Base-by-base conservation (phyloP, 148 eudicot genomes). In the Hydrangea macrophylla region DNA sequence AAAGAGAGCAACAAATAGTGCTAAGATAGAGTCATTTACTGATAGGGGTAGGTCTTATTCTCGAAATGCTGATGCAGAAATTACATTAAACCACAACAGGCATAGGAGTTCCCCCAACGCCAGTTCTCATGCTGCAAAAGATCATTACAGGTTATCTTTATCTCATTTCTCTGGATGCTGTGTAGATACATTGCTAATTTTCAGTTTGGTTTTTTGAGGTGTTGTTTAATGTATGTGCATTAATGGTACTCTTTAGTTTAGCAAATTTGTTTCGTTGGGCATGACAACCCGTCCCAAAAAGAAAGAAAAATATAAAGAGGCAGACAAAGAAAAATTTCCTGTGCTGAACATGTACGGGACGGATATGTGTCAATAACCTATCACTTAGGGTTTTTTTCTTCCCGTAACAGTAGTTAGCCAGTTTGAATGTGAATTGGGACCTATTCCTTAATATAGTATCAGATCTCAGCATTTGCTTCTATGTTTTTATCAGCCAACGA, bases 11-110 rank as follows among this genome's bases (percentile, higher is more conserved):
- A 11, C 28, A 53, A 75, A 65, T 72, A 65, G 65, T 69, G 71
- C 58, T 51, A 76, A 82, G 62, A 72, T 42, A 33, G 91, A 87
- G 55, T 64, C 64, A 9, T 80, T 71, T 39, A 79, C 71, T 75
- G 89, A 87, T 73, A 80, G 84, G 69, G 94, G 87, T 42, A 81
- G 92, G 67, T 79, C 96, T 62, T 68, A 76, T 13, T 78, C 89
- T 23, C 86, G 79, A 23, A 85, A 78, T 78, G 58, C 78, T 22
- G 85, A 76, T 70, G 42, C 68, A 27, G 94, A 86, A 65, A 62
- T 72, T 62, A 60, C 76, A 42, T 66, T 76, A 32, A 78, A 76
- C 74, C 84, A 82, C 58, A 82, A 79, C 42, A 82, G 87, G 56
- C 81, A 73, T 27, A 79, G 86, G 73, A 73, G 68, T 75, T 92